Evolutionary conservation across 1,284 basidiomycete genomes (phyloP).

Genomic region (Mycosarcoma mackinlayi): DNA sequence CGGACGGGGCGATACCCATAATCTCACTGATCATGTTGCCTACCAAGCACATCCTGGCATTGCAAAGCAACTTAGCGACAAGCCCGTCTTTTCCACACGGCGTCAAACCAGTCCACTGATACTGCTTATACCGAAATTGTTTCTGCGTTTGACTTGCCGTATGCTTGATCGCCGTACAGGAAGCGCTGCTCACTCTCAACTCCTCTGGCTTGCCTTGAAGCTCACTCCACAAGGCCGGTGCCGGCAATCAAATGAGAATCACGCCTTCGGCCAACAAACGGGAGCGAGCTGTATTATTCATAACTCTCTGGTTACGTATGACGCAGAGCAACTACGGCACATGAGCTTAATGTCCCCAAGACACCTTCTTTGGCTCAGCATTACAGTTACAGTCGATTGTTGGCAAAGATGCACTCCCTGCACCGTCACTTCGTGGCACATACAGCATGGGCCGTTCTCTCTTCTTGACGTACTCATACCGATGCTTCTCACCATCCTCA

Average conservation of each 20-base stretch:
- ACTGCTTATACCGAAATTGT: constrained; percentile 1
- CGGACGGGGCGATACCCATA: neutral
- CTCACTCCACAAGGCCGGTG: neutral
- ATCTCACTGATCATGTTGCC: neutral
- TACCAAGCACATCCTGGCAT: neutral
- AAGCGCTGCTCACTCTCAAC: neutral
- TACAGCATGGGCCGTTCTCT: too few relatives aligned
- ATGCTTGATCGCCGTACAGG: constrained; percentile 3
- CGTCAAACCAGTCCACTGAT: neutral
- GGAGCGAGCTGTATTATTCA: neutral
- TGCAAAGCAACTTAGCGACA: too few relatives aligned
- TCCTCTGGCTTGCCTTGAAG: neutral
- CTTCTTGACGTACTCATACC: too few relatives aligned
- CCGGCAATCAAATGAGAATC: neutral
- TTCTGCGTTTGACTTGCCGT: neutral
- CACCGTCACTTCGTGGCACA: too few relatives aligned
- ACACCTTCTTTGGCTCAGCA: too few relatives aligned
- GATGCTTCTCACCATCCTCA: too few relatives aligned
- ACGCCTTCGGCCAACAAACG: neutral
- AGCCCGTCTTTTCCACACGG: too few relatives aligned
- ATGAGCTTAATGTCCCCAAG: too few relatives aligned
- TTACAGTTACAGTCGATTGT: too few relatives aligned
- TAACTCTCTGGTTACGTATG: too few relatives aligned
- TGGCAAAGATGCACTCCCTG: too few relatives aligned
- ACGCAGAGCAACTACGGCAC: too few relatives aligned